Conservation (phyloP, 345 rosid genomes). For the Carallia pectinifolia region DNA sequence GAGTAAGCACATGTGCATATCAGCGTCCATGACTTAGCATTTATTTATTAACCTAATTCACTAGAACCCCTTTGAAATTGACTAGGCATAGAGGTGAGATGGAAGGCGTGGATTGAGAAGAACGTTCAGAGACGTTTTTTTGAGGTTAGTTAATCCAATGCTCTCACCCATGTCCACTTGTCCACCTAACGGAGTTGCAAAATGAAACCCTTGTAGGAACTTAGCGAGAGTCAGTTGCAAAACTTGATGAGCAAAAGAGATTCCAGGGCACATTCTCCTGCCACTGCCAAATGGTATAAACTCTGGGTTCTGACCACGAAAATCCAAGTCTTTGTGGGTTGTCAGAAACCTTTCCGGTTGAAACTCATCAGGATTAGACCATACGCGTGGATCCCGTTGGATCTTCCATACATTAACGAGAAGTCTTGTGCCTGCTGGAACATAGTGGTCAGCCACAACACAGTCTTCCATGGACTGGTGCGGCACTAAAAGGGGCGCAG, state of each 20-base stretch:
- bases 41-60: too few species aligned
- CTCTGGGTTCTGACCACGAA: neutral
- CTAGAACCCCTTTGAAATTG: too few species aligned
- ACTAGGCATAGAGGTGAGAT: neutral
- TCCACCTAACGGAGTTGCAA: neutral
- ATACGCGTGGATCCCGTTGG: neutral
- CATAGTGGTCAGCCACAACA: conserved; percentile 2
- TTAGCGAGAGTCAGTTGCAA: conserved; percentile 6
- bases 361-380: neutral
- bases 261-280: conserved; percentile 8
- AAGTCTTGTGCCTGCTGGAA: conserved; percentile 7
- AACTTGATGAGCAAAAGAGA: conserved; percentile 8
- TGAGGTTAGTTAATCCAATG: neutral
- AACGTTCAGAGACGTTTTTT: neutral
- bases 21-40: too few species aligned
- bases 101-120: conserved; percentile 3
- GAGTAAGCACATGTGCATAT: too few species aligned
- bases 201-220: conserved; percentile 7
- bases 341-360: conserved; percentile 7
- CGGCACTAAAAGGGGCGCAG: neutral
- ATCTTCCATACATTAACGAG: neutral
- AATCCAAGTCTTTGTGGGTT: neutral
- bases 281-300: conserved; percentile 10
- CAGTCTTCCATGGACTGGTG: conserved; percentile 11
- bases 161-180: conserved; percentile 10